Conservation (phyloP, 2,329 filamentous ascomycete species). For the Aspergillus tamarii region DNA sequence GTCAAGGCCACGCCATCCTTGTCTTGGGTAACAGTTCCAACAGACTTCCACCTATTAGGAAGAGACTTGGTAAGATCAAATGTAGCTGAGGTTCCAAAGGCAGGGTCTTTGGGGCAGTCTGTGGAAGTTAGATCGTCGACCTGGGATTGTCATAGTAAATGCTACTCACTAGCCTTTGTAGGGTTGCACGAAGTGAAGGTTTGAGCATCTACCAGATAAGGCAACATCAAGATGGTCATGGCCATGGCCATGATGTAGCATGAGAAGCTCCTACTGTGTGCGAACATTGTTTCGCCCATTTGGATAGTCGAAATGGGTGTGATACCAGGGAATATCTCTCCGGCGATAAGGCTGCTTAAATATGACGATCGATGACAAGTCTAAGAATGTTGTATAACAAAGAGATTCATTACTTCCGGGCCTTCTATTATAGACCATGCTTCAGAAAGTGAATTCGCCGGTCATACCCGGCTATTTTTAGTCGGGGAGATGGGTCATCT, state of each 20-base stretch:
- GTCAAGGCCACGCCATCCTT: conserved; percentile 80
- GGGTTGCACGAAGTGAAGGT: conserved; percentile 5
- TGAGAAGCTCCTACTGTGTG: background rate
- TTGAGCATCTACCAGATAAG: background rate
- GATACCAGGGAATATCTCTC: background rate
- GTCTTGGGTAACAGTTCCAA: conserved; percentile 72
- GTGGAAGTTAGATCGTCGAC: background rate
- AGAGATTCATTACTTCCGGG: background rate
- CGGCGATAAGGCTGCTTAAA: background rate
- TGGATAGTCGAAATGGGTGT: background rate
- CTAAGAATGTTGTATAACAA: background rate
- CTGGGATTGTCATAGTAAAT: too few relatives aligned
- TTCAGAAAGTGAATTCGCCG: background rate
- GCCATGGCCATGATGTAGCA: background rate
- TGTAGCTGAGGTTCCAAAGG: conserved; percentile 77
- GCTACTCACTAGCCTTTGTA: background rate
- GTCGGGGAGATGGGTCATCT: background rate
- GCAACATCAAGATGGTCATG: background rate
- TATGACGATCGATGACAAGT: background rate
- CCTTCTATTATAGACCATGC: background rate
- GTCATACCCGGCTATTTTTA: conserved; percentile 1
- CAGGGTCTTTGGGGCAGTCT: conserved; percentile 74
- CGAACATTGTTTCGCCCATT: background rate
- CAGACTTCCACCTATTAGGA: conserved; percentile 76
- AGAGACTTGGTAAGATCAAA: conserved; percentile 80